phyloP scores from a whole-genome alignment of 805 yeast genomes.

The Komagataella populi region DNA sequence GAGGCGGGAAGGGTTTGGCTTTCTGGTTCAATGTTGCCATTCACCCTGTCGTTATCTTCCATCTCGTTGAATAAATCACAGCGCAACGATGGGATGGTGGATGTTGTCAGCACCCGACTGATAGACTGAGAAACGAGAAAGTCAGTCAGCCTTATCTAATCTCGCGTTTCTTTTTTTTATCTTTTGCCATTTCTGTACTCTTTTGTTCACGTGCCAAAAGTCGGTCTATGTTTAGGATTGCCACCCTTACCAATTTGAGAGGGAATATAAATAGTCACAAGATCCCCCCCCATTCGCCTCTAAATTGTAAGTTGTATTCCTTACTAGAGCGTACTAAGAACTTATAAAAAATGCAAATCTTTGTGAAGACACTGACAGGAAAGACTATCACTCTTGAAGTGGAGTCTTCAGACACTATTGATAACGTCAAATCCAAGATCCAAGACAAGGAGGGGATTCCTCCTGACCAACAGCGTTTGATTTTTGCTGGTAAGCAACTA shows the following conservation, averaged over 20 bases:
- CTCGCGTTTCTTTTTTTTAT: background rate
- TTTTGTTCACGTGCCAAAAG: background rate
- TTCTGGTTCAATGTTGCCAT: too few relatives aligned
- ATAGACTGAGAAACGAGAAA: background rate
- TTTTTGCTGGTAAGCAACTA: constrained; percentile 29
- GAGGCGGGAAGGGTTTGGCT: background rate
- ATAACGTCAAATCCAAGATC: constrained; percentile 27
- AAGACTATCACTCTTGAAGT: constrained; percentile 93
- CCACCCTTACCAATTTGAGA: background rate
- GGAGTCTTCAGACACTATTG: constrained; percentile 30
- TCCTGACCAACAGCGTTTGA: constrained; percentile 27
- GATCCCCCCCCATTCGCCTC: background rate
- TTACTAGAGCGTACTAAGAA: background rate
- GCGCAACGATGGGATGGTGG: too few relatives aligned
- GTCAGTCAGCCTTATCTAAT: background rate
- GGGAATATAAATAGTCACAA: background rate
- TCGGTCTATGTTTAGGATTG: background rate
- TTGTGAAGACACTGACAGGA: constrained; percentile 79
- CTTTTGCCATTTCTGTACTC: background rate
- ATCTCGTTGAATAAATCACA: too few relatives aligned
- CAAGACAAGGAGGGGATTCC: constrained; percentile 30
- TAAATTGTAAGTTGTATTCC: background rate
- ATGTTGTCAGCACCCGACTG: background rate
- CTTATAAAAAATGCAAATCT: constrained; percentile 33
- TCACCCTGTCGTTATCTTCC: too few relatives aligned